Evolutionary conservation across 768 basidiomycete genomes (phyloP), one percentile per base, ranked within the genome.

Genomic region (Auriscalpium orientale): DNA sequence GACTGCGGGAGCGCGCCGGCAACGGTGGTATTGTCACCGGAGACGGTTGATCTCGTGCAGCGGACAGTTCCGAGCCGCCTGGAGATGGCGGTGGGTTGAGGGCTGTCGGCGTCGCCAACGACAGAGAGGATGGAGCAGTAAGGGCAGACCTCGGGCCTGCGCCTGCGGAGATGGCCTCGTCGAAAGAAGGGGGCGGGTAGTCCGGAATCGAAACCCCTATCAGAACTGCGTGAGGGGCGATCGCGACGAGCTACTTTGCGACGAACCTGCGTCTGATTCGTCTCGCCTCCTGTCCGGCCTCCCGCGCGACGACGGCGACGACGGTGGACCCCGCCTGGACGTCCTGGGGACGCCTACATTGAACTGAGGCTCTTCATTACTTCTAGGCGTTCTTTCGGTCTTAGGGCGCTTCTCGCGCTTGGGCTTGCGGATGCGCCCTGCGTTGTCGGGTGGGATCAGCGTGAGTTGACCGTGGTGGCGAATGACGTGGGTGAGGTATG

Each of bases 181-280:
- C 81, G 62, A 89, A 87, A 12, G 86, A 81, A 28, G 89, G 88
- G 12, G 89, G 89, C 8, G 84, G 85, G 64, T 85, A 86, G 65
- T 87, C 79, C 28, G 83, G 80, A 48, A 74, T 70, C 33, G 58
- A 47, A 33, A 57, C 43, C 60, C 64, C 64, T 65, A 36, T 60
- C 54, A 46, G 34, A 16, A 21, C 54, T 44, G 37, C 44, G 36
- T 21, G 28, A 21, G 34, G 28, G 12, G 8, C 37, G 53, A 60
- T 49, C 22, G 38, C 46, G 37, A 33, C 28, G 44, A 53, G 49
- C 38, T 47, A 21, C 44, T 47, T 46, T 48, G 37, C 50, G 37
- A 54, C 58, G 51, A 40, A 73, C 72, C 70, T 57, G 65, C 56
- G 55, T 69, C 72, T 46, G 70, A 63, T 18, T 53, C 60, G 58